Base-by-base conservation (phyloP, 2,329 filamentous ascomycete genomes). In the Verruconis gallopava region DNA sequence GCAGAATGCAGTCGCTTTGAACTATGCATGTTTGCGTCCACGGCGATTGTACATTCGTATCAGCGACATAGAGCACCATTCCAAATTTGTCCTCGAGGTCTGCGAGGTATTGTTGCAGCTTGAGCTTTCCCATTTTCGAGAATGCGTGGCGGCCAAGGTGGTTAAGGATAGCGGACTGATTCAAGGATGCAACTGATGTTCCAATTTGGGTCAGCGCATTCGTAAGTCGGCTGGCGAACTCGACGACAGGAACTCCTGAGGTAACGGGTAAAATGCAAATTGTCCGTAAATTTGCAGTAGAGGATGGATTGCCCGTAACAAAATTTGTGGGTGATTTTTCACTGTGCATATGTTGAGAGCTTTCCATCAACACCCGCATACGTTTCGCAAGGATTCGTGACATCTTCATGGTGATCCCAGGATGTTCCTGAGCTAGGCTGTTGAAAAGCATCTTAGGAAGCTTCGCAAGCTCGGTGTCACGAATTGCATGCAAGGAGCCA, bases 11-110 rank as follows among this genome's bases (percentile, higher is more conserved):
- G 61, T 98, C 91, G 2, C 91, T 91, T 61, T 98, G 91, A 13
- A 82, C 81, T 49, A 98, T 95, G 58, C 93, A 98, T 0, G 91
- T 96, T 55, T 95, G 86, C 1, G 93, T 98, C 91, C 91, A 98
- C 0, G 89, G 88, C 2, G 93, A 85, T 53, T 94, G 96, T 52
- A 96, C 91, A 46, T 79, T 94, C 3, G 93, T 98, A 59, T 98
- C 91, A 40, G 89, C 91, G 44, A 98, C 80, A 55, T 98, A 98
- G 5, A 98, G 69, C 1, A 98, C 86, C 51, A 98, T 76, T 1
- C 89, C 86, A 53, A 93, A 96, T 58, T 94, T 94, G 62, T 98
- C 91, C 61, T 98, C 91, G 9, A 98, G 69, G 54, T 98, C 91
- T 2, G 93, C 91, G 38, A 98, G 72, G 55, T 98, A 98, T 51